Evolutionary conservation across 1,139 yeast genomes (phyloP).

Genomic region (Insectozyma bohioensis): DNA sequence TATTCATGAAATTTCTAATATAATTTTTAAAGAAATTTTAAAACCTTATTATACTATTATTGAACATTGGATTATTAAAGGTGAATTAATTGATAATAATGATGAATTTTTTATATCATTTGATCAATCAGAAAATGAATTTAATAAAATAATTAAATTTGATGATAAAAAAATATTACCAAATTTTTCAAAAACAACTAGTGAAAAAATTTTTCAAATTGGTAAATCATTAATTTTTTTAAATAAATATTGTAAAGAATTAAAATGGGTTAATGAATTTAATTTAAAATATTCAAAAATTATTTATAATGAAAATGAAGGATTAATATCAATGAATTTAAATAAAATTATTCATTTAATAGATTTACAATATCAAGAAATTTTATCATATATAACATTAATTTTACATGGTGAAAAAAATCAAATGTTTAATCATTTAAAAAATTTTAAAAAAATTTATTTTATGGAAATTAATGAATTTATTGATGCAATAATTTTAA

Average conservation of each 20-base stretch:
- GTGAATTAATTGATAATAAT: slow-evolving; percentile 56
- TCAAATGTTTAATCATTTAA: slow-evolving; percentile 52
- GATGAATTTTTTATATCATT: slow-evolving; percentile 70
- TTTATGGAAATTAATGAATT: slow-evolving; percentile 79
- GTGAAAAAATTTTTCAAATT: slow-evolving; percentile 63
- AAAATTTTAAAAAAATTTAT: slow-evolving; percentile 63
- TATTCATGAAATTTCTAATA: slow-evolving; percentile 42
- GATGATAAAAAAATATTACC: slow-evolving; percentile 51
- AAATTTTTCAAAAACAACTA: slow-evolving; percentile 41
- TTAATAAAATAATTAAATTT: slow-evolving; percentile 37
- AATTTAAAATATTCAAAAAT: slow-evolving; percentile 35
- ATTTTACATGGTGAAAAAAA: slow-evolving; percentile 50
- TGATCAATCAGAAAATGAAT: slow-evolving; percentile 27
- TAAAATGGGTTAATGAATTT: slow-evolving; percentile 41
- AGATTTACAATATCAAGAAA: slow-evolving; percentile 54
- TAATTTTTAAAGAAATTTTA: slow-evolving; percentile 49
- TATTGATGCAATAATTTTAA: slow-evolving; percentile 59
- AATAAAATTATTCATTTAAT: slow-evolving; percentile 35
- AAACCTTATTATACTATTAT: slow-evolving; percentile 65
- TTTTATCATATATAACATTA: slow-evolving; percentile 52
- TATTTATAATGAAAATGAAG: slow-evolving; percentile 27
- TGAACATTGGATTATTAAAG: slow-evolving; percentile 68
- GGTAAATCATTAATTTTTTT: slow-evolving; percentile 79
- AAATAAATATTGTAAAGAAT: slow-evolving; percentile 55
- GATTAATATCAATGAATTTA: slow-evolving; percentile 32